Base-by-base conservation (phyloP, 441 rosid genomes). In the Adansonia madagascariensis region DNA sequence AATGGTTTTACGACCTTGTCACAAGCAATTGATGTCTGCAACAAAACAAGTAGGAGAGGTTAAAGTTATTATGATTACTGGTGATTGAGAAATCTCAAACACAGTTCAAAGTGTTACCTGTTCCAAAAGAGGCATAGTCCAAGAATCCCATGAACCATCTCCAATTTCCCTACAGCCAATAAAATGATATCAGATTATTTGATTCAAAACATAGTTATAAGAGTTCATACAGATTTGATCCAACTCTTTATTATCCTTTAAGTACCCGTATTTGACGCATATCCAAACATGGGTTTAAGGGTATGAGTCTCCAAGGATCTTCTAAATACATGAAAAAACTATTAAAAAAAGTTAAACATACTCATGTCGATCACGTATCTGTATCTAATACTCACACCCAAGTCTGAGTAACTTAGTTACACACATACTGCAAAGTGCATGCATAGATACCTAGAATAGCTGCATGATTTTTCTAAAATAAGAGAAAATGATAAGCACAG, bases 61-160 rank as follows among this genome's bases (percentile, higher is more conserved):
- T 12, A 66, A 9, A 50, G 6, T 24, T 18, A 22, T 15, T 27
- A 73, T 70, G 43, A 12, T 74, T 55, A 68, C 17, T 20, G 35
- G 75, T 6, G 74, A 22, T 0, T 31, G 72, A 62, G 70, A n/a
- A 69, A 50, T 76, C 31, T 66, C 24, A 53, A 52, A 8, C 70
- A 53, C 52, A 69, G 64, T 64, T 73, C 24, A 17, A 69, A 72
- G 27, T 22, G 18, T 67, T 62, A 91, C 97, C 92, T 92, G 97
- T 60, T 92, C 88, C 4, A 62, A 67, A 49, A 94, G 94, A 6
- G 98, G 97, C 87, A 91, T 84, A 14, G 90, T 86, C 97, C 97
- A 94, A 39, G 98, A 94, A 86, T 94, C 97, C 98, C 94, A 94
- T 8, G 90, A 49, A 60, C 98, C 98, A 53, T 92, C 90, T 75